phyloP scores from a whole-genome alignment of 2,329 filamentous ascomycete genomes.

The Exophiala spinifera region DNA sequence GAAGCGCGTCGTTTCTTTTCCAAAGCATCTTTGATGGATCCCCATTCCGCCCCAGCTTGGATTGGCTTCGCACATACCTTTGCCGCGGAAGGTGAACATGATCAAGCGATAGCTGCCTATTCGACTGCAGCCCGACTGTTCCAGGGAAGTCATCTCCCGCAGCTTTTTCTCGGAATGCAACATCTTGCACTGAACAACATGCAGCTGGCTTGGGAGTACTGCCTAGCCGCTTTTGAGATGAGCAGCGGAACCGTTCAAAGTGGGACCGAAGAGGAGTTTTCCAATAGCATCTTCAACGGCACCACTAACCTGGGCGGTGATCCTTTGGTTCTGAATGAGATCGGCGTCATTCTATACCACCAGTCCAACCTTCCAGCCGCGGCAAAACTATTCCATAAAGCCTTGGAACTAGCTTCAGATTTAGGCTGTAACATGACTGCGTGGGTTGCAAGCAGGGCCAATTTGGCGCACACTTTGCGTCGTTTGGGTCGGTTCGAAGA shows the following conservation, averaged over 20 bases:
- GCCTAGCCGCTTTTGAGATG: constrained; percentile 77
- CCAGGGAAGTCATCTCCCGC: constrained; percentile 93
- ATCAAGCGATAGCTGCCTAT: constrained; percentile 97
- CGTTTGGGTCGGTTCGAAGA: constrained; percentile 66
- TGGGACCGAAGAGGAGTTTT: constrained; percentile 24
- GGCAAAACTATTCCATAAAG: constrained; percentile 71
- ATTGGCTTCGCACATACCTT: constrained; percentile 99
- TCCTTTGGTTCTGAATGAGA: constrained; percentile 87
- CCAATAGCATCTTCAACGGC: constrained; percentile 22
- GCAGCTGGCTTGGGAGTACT: constrained; percentile 87
- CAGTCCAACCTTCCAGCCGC: constrained; percentile 76
- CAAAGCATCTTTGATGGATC: constrained; percentile 95
- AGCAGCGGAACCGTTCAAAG: constrained; percentile 42
- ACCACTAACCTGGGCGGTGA: constrained; percentile 52
- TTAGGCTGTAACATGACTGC: constrained; percentile 79
- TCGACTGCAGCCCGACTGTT: constrained; percentile 92
- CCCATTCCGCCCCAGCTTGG: constrained; percentile 96
- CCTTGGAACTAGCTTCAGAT: constrained; percentile 72
- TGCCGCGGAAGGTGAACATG: constrained; percentile 93
- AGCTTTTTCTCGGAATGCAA: constrained; percentile 97
- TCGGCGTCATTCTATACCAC: constrained; percentile 94
- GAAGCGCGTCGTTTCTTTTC: constrained; percentile 95
- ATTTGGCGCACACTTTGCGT: constrained; percentile 83
- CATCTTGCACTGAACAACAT: constrained; percentile 95
- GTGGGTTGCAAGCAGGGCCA: constrained; percentile 80